A percentile compares a stretch with the other conserved stretches of the same genome.
These are phyloP conservation scores for Trichothecium sympodiale DNA, from an alignment of 2,329 filamentous ascomycete species.

Conservation along the genomic window DNA sequence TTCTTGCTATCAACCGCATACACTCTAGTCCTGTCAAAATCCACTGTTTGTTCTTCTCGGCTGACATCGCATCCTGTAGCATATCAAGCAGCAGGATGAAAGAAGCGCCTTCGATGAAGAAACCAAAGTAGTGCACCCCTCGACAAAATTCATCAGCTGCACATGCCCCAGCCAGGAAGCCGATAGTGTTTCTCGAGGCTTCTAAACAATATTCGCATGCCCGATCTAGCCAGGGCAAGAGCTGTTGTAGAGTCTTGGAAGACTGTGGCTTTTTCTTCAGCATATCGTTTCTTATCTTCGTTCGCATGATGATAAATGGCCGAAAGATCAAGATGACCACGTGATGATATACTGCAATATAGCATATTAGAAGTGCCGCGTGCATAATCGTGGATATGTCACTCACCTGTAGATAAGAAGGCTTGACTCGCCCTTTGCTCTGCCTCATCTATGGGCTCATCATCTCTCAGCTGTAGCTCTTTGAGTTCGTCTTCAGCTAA, in stretches of 20 bases:
- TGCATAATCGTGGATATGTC: no score
- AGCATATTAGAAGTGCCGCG: neutral
- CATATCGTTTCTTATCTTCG: slow-evolving; percentile 21
- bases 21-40: slow-evolving; percentile 24
- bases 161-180: slow-evolving; percentile 26
- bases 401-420: slow-evolving; percentile 26
- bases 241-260: neutral
- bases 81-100: slow-evolving; percentile 31
- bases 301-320: slow-evolving; percentile 31
- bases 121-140: slow-evolving; percentile 31
- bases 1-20: slow-evolving; percentile 20
- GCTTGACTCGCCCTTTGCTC: slow-evolving; percentile 27
- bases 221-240: slow-evolving; percentile 25
- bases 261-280: slow-evolving; percentile 11
- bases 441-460: slow-evolving; percentile 22
- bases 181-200: slow-evolving; percentile 27
- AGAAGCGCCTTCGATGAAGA: slow-evolving; percentile 28
- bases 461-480: slow-evolving; percentile 20
- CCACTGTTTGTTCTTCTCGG: slow-evolving; percentile 27
- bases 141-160: slow-evolving; percentile 25
- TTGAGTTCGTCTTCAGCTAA: slow-evolving; percentile 17
- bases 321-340: slow-evolving; percentile 29
- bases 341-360: slow-evolving; percentile 29
- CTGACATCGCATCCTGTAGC: slow-evolving; percentile 23
- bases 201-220: slow-evolving; percentile 29